Base-by-base conservation (phyloP, 2,329 filamentous ascomycete species). In the Fusarium succisae region DNA sequence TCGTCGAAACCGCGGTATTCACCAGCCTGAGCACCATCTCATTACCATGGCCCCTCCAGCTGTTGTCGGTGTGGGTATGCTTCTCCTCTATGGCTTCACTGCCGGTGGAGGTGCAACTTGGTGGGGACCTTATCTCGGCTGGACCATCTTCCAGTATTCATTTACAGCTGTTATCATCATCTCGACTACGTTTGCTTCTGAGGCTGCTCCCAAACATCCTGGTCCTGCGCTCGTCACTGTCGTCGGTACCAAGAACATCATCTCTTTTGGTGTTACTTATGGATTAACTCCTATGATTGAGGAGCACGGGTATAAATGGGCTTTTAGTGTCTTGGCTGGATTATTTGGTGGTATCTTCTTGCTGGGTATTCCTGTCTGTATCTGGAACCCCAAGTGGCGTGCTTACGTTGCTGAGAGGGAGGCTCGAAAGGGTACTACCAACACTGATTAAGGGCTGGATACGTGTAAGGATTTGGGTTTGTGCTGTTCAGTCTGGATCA, bases 1-100 rank as follows among this genome's bases (percentile, higher is more conserved):
- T 10, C 66, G 66, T n/a, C 71, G 66, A 4, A 73, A 66, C 11
- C 66, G 58, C 1, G 71, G 70, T 15, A 61, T 73, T 24, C 71
- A 73, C 22, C 41, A 63, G 24, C 71, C 71, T 1, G 70, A 73
- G 66, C 71, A 73, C 32, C 66, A 70, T 3, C 71, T 73, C 48
- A 32, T 73, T n/a, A 73, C 66, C 24, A 32, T 73, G 39, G 55
- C 64, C 6, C 66, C 70, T 18, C 61, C 71, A 18, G 70, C 70
- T 43, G 50, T 74, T 13, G n/a, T 73, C 5, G 71, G 71, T 5
- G 35, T 70, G 3, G 61, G 44, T 5, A 73, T 73, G 70, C 55
- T 73, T 54, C 57, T 74, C 6, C 47, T 73, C 5, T 73, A 70
- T 11, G 70, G 66, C 35, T 51, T 37, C 28, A 67, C 65, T 6